Base-by-base conservation (phyloP, 2,329 filamentous ascomycete genomes). In the Colletotrichum cordylinicola region DNA sequence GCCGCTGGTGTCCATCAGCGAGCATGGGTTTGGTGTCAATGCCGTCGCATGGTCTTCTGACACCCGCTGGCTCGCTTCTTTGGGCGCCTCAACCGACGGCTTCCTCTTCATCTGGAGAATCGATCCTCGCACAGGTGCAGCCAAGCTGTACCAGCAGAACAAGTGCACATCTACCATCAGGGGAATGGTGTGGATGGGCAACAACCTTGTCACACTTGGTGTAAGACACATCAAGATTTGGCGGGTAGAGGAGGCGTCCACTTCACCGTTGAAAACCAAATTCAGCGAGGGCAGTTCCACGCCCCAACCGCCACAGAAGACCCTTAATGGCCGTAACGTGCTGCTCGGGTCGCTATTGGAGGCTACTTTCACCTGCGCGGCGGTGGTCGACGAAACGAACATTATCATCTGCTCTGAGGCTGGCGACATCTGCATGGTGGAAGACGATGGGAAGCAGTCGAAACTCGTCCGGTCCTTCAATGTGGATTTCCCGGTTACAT, bases 181-280 rank as follows among this genome's bases (percentile, higher is more conserved):
- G 78, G 93, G 94, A 69, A 98, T 99, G 91, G 90, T 94, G 55
- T 99, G 97, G 96, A 92, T 98, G 84, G 96, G 96, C 13, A 94
- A 90, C 79, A 94, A 86, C 79, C 89, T 99, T 68, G 88, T 99
- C 74, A 98, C 96, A 77, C 91, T 97, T 29, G 97, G 97, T 16
- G 94, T 97, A 67, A 92, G 97, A 31, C 96, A 98, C 85, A 92
- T 98, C 83, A 98, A 98, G 84, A 91, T 98, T 67, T 99, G 97
- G 97, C 93, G 93, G 79, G 90, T 97, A 13, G 94, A 97, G 43
- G 95, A 96, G 31, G 86, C 80, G 56, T 86, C 88, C 21, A 85
- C 86, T 7, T 94, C 94, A 27, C 93, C 94, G 2, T 87, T 89
- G 10, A 95, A 95, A 82, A 84, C 90, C 81, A 91, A 90, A 77